These are phyloP conservation scores for Pichia inconspicua DNA, from an alignment of 1,139 yeast genomes.

Conservation along the genomic window DNA sequence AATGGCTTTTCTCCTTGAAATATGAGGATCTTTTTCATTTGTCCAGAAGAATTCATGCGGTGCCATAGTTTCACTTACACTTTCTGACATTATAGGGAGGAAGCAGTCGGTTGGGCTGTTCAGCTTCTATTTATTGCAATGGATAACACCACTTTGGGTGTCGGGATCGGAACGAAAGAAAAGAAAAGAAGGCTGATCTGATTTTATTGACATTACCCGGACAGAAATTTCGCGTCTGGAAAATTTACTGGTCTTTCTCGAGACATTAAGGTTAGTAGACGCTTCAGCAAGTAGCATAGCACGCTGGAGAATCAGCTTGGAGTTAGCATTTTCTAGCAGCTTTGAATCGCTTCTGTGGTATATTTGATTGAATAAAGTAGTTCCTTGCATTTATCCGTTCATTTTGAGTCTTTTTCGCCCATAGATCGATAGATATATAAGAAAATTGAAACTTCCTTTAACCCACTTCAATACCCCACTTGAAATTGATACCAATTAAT, in stretches of 20 bases:
- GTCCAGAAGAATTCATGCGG: slow-evolving; percentile 75
- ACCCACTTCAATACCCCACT: slow-evolving; percentile 1
- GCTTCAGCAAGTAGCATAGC: too few relatives aligned
- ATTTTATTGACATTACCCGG: background rate
- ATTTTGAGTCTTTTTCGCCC: too few relatives aligned
- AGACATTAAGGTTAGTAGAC: background rate
- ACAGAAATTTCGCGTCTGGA: background rate
- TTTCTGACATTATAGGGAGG: slow-evolving; percentile 14
- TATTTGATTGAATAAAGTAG: too few relatives aligned
- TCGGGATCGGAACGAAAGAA: slow-evolving; percentile 3
- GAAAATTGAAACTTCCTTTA: background rate
- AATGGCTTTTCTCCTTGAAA: slow-evolving; percentile 62
- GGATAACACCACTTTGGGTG: slow-evolving; percentile 2
- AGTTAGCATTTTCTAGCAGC: background rate
- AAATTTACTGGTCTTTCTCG: background rate
- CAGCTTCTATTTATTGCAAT: background rate
- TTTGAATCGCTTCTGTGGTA: background rate
- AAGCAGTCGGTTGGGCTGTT: slow-evolving; percentile 9
- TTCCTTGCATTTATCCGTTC: too few relatives aligned
- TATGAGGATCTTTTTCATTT: slow-evolving; percentile 73
- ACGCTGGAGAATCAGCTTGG: too few relatives aligned
- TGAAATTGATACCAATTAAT: background rate
- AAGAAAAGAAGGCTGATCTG: background rate
- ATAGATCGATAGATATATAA: too few relatives aligned
- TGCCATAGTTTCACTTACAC: slow-evolving; percentile 2